Evolutionary conservation across 257 asterid species (phyloP).

Genomic region (Nicotiana otophora): DNA sequence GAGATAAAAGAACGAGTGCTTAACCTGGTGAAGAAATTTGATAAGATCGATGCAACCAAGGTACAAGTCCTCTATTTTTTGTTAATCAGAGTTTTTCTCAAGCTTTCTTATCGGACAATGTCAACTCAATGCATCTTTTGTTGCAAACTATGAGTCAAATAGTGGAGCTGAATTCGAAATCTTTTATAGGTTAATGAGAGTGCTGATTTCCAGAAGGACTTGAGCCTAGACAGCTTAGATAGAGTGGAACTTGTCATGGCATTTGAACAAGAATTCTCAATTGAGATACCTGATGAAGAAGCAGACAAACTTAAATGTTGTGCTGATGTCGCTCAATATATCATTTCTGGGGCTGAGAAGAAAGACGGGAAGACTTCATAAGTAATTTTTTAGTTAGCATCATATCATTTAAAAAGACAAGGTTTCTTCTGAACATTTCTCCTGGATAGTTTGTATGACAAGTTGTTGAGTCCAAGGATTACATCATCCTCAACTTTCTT

Average conservation of each 20-base stretch:
- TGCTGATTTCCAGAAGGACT: conserved; percentile 75
- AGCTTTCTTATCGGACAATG: background rate
- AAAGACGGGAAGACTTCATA: conserved; percentile 30
- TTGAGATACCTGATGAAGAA: conserved; percentile 75
- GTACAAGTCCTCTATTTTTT: conserved; percentile 17
- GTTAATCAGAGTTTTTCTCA: background rate
- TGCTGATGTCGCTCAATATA: conserved; percentile 60
- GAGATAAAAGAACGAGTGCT: conserved; percentile 48
- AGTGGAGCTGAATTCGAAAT: background rate
- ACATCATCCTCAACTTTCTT: background rate
- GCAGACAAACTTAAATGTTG: conserved; percentile 77
- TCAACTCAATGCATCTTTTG: background rate
- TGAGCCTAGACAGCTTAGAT: conserved; percentile 77
- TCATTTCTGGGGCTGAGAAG: conserved; percentile 29
- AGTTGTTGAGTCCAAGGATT: background rate
- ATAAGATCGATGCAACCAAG: conserved; percentile 48
- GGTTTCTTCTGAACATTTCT: background rate
- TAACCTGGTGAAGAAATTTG: conserved; percentile 57
- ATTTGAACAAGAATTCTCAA: conserved; percentile 67
- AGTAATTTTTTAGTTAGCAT: background rate
- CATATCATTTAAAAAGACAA: background rate
- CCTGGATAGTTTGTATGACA: background rate
- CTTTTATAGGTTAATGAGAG: conserved; percentile 50
- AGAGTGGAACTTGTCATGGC: conserved; percentile 85
- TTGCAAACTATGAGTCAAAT: background rate